Base-by-base conservation (phyloP, 1,284 basidiomycete genomes). In the Pseudozyma hubeiensis region DNA sequence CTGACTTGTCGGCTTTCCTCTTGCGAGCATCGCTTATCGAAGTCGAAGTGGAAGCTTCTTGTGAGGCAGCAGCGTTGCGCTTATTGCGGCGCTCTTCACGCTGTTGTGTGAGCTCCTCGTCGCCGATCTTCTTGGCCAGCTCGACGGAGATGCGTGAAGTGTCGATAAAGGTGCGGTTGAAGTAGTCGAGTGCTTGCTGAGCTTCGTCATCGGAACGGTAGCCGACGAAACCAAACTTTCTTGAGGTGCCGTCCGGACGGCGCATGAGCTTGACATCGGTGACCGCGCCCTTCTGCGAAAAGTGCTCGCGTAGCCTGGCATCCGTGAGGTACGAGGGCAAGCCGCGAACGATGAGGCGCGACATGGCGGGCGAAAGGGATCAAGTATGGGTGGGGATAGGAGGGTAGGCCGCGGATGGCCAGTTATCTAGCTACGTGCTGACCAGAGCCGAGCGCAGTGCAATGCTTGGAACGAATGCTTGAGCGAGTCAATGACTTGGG, bases 171-270 rank as follows among this genome's bases (percentile, higher is more conserved):
- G 91, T 93, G 35, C 89, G 88, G 83, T 97, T 89, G 79, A 93
- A 97, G 90, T 92, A 98, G 47, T 90, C 88, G 82, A 89, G 89
- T 0, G 92, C 93, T 14, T 88, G 88, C 11, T 86, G 70, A 0
- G 96, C 96, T 74, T 97, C 92, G 11, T 88, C 87, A 39, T 91
- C 88, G 0, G 90, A 89, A 84, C 92, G 93, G 87, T 90, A 98
- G 0, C 96, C 96, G 7, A 97, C 88, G 82, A 98, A 99, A 0
- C 92, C 96, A 82, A 99, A 96, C 37, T 93, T 88, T 5, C 96
- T 88, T 4, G 91, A 91, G 1, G 90, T 91, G 1, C 93, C 93
- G 81, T 93, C 84, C 88, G 87, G 86, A 81, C 92, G 92, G 33
- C 88, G 87, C 8, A 94, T 90, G 57, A 98, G 88, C 85, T 93